A percentile compares a stretch with the other conserved stretches of the same genome.
Evolutionary conservation across 2,329 filamentous ascomycete species (phyloP).

Genomic region (Aureobasidium sp.): DNA sequence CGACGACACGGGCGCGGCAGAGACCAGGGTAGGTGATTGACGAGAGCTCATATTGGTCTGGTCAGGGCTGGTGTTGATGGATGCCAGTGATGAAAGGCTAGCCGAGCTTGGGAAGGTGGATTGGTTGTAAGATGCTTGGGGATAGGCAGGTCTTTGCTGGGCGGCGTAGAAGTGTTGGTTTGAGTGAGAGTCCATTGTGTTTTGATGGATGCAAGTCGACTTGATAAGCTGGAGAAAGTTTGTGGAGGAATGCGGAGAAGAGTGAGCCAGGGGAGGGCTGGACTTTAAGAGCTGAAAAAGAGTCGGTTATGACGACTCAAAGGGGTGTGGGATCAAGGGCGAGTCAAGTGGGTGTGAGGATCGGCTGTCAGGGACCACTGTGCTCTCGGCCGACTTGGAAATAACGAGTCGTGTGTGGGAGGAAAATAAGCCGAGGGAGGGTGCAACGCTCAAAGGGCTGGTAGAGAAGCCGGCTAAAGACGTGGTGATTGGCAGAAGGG

Average conservation of each 20-base stretch:
- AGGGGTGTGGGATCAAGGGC: background rate
- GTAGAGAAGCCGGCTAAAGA: background rate
- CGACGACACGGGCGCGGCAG: conserved; percentile 27
- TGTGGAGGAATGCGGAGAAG: conserved; percentile 14
- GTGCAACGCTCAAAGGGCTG: background rate
- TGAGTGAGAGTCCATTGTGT: conserved; percentile 11
- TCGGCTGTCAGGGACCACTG: background rate
- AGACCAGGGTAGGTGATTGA: conserved; percentile 26
- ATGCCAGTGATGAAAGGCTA: conserved; percentile 34
- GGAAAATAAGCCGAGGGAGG: conserved; percentile 7
- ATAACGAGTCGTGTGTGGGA: conserved; percentile 4
- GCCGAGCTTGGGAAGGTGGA: conserved; percentile 35
- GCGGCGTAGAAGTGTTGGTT: conserved; percentile 9
- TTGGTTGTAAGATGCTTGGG: conserved; percentile 25
- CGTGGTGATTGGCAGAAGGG: background rate
- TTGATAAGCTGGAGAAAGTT: conserved; percentile 10
- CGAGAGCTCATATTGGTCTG: conserved; percentile 20
- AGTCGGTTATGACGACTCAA: conserved; percentile 8
- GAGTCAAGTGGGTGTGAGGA: background rate
- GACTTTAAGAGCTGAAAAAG: conserved; percentile 5
- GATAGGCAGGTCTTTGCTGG: conserved; percentile 27
- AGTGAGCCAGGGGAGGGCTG: conserved; percentile 1
- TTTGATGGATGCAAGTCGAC: background rate
- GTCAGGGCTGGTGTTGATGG: conserved; percentile 19
- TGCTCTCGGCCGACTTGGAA: conserved; percentile 8